Conservation (phyloP, 208 protist species). For the Acanthamoeba sp. region DNA sequence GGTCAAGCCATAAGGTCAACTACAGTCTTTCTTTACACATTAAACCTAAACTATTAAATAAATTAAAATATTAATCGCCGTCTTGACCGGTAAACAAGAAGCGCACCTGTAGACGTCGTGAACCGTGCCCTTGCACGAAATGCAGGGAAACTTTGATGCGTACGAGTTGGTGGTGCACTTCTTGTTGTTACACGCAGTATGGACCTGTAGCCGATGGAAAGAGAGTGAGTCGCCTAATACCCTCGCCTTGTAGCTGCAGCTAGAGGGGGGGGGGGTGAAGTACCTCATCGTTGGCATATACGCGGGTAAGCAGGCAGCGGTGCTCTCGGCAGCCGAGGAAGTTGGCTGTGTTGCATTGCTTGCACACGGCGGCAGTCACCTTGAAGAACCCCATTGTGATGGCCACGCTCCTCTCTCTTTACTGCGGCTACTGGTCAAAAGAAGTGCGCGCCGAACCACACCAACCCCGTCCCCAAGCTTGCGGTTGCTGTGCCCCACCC, state of each 20-base stretch:
- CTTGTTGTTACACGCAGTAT: neutral
- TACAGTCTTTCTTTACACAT: too few species aligned
- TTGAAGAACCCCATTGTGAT: neutral
- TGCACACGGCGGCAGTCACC: slow-evolving; percentile 14
- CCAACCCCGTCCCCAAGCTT: too few species aligned
- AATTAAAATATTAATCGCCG: too few species aligned
- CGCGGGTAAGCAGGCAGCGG: neutral
- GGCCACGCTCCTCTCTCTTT: too few species aligned
- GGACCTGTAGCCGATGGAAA: neutral
- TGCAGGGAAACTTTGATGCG: slow-evolving; percentile 11
- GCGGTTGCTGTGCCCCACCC: too few species aligned
- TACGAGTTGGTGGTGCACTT: slow-evolving; percentile 46
- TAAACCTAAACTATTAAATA: too few species aligned
- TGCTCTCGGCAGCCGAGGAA: slow-evolving; percentile 44
- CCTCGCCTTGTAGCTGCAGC: neutral
- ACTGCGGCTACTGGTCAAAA: too few species aligned
- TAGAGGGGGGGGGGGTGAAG: neutral
- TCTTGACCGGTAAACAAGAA: too few species aligned
- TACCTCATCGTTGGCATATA: slow-evolving; percentile 27
- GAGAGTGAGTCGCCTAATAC: neutral
- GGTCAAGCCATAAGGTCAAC: too few species aligned
- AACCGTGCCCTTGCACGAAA: neutral
- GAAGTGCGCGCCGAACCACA: too few species aligned
- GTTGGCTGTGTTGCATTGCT: neutral
- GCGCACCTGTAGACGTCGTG: neutral